Conservation (phyloP, 1,284 basidiomycete species). For the Melampsora abietis-canadensis region DNA sequence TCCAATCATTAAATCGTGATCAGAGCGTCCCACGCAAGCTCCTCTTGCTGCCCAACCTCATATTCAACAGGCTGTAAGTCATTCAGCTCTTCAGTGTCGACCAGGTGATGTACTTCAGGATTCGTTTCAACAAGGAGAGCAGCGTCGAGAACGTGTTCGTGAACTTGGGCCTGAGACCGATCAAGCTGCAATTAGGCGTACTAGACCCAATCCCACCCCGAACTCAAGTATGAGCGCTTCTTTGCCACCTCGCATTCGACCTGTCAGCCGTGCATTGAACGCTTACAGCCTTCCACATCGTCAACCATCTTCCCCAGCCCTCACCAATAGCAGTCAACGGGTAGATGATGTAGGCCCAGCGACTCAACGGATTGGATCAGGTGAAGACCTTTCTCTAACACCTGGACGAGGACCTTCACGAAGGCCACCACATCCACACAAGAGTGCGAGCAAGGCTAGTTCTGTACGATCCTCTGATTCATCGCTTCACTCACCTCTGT, state of each 20-base stretch:
- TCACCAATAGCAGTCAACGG: not conserved
- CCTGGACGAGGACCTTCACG: not conserved
- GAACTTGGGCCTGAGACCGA: slow-evolving; percentile 30
- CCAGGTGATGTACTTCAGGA: slow-evolving; percentile 40
- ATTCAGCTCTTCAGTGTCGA: slow-evolving; percentile 17
- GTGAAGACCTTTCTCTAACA: not conserved
- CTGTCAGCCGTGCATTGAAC: not conserved
- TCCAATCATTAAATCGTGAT: no score
- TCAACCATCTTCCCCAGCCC: not conserved
- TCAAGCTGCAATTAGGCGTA: slow-evolving; percentile 1
- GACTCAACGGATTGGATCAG: not conserved
- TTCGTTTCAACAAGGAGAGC: not conserved
- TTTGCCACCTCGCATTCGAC: not conserved
- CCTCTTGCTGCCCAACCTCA: slow-evolving; percentile 24
- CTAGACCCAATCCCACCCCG: slow-evolving; percentile 22
- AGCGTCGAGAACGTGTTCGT: slow-evolving; percentile 26
- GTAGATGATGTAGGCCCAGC: not conserved
- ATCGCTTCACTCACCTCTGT: slow-evolving; percentile 12
- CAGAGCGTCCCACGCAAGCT: slow-evolving; percentile 31
- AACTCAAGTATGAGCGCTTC: slow-evolving; percentile 25
- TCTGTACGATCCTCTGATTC: slow-evolving; percentile 8
- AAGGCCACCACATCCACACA: not conserved
- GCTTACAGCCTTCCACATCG: slow-evolving; percentile 4
- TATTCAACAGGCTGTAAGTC: slow-evolving; percentile 21
- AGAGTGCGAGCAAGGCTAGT: slow-evolving; percentile 3